phyloP scores from a whole-genome alignment of 2,329 filamentous ascomycete genomes.

The Ceratocystis diversiconidia region DNA sequence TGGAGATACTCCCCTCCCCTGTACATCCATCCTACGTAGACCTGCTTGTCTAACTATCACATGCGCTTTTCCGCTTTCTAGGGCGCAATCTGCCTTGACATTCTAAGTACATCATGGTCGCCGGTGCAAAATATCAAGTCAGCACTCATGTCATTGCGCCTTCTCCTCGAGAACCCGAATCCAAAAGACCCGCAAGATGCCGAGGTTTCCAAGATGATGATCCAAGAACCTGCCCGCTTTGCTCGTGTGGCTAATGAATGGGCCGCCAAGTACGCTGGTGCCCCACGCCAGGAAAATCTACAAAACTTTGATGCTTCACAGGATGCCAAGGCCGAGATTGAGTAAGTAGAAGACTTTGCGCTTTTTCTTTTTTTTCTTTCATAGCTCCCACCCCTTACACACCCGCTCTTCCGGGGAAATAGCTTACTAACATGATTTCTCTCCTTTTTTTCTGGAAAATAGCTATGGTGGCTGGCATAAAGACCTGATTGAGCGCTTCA shows the following conservation, averaged over 20 bases:
- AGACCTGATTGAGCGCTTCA: constrained; percentile 68
- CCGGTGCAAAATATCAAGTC: constrained; percentile 95
- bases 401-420: no score
- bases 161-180: constrained; percentile 82
- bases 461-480: constrained; percentile 84
- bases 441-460: background rate
- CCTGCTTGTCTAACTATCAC: background rate
- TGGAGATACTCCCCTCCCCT: background rate
- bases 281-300: constrained; percentile 37
- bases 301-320: constrained; percentile 20
- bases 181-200: constrained; percentile 95
- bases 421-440: background rate
- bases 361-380: background rate
- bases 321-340: background rate
- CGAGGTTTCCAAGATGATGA: constrained; percentile 82
- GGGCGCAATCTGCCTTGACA: constrained; percentile 96
- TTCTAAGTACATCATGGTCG: constrained; percentile 78
- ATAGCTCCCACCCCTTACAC: no score
- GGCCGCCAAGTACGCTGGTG: constrained; percentile 71
- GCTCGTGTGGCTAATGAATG: constrained; percentile 74
- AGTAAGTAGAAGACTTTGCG: constrained; percentile 20
- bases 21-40: background rate
- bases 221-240: constrained; percentile 65
- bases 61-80: constrained; percentile 27
- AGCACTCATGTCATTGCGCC: constrained; percentile 81